Base-by-base conservation (phyloP, 495 filamentous ascomycete genomes). In the Sordaria brevicollis region DNA sequence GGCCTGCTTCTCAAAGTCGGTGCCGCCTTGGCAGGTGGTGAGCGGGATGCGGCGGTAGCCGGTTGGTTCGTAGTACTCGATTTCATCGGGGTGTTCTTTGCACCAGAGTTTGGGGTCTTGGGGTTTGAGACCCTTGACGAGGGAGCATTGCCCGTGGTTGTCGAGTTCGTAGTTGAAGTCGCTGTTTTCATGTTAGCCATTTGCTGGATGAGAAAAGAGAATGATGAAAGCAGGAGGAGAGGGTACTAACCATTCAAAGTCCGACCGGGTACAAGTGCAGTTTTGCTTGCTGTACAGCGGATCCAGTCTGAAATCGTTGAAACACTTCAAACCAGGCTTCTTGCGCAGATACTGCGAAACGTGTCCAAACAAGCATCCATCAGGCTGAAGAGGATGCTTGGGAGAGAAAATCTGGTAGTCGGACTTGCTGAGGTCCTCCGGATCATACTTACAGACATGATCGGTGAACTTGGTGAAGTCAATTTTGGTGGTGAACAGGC, bases 321-420 rank as follows among this genome's bases (percentile, higher is more conserved):
- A 95, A 82, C 96, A 99, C 29, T 90, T 81, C 36, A 82, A 80
- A 5, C 86, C 85, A 17, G 82, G 74, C 75, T 90, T 92, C 85
- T 97, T 98, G 76, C 96, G 92, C 77, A 95, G 87, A 73, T 98
- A 99, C 76, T 93, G 86, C 65, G 93, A 87, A 39, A 90, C 83
- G 81, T 97, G 96, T 19, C 96, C 96, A 76, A 98, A 99, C 5
- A 99, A 83, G 78, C 96, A 99, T 66, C 92, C 86, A 67, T 90
- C 82, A 4, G 89, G 82, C 74, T 91, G 88, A 38, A 85, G 75
- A 1, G 94, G 94, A 77, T 97, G 94, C 69, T 84, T 84, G 15
- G 96, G 94, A 67, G 84, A 85, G 93, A 93, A 99, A 62, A 94
- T 80, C 66, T 90, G 84, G 81, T 96, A 98, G 71, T 89, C 85